Base-by-base conservation (phyloP, 2,329 filamentous ascomycete genomes). In the Exophiala xenobiotica region DNA sequence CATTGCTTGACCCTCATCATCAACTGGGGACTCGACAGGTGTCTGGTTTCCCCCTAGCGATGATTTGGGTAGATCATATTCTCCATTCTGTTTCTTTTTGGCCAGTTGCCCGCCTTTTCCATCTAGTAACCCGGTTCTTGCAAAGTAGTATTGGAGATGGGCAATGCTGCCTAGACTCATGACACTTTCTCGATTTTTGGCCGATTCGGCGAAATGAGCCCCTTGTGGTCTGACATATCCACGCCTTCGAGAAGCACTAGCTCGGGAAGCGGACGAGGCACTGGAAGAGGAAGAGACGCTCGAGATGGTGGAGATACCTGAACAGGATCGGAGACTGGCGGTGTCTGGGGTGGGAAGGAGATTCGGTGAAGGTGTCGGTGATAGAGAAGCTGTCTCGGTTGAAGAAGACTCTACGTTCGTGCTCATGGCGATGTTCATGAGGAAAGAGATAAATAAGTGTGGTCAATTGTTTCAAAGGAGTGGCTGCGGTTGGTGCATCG, bases 71-170 rank as follows among this genome's bases (percentile, higher is more conserved):
- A 73, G 64, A 22, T 72, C 70, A 26, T 61, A 61, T 33, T 71
- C 66, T 46, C 59, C 63, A 45, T 76, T 80, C 56, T 77, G 77
- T 60, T 83, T 79, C 64, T 80, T 85, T 63, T 87, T 87, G 18
- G 88, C 86, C 53, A 95, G 74, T 68, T 95, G 87, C 47, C 83
- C 93, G 27, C 91, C 92, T 68, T 96, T 96, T 50, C 92, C 90
- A 65, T 99, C 93, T 44, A 99, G 74, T 58, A 99, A 73, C 4
- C 93, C 93, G 0, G 93, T 99, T 53, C 93, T 80, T 27, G 93
- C 92, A 74, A 99, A 99, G 72, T 97, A 99, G 73, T 97, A 96
- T 70, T 99, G 93, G 65, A 99, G 76, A 73, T 99, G 93, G 49
- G 91, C 90, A 63, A 99, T 99, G 70, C 91, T 96, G 48, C 93